Evolutionary conservation across 2,329 filamentous ascomycete species (phyloP).

Genomic region (Pseudofabraea citricarpa): DNA sequence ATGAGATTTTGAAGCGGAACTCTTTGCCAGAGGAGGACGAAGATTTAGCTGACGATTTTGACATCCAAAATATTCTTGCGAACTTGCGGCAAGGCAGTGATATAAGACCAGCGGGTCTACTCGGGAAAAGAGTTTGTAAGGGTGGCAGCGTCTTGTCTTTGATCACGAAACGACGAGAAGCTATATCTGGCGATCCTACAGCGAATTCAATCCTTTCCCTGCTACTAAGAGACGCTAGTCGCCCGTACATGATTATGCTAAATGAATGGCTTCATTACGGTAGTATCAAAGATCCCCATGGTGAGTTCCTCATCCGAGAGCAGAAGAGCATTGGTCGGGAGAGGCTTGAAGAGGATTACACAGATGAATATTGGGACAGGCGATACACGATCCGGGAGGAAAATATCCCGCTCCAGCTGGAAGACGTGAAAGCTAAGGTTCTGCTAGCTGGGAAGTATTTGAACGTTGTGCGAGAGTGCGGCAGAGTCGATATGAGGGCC

Average conservation of each 20-base stretch:
- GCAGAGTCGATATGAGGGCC: conserved; percentile 86
- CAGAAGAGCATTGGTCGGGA: conserved; percentile 93
- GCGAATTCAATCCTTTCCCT: conserved; percentile 77
- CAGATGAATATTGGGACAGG: conserved; percentile 98
- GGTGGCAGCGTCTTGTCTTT: conserved; percentile 86
- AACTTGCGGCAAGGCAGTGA: conserved; percentile 83
- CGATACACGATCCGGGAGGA: conserved; percentile 90
- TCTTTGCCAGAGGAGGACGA: conserved; percentile 75
- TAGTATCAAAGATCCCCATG: conserved; percentile 87
- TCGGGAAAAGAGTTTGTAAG: conserved; percentile 88
- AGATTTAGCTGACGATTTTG: conserved; percentile 70
- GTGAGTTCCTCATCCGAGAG: conserved; percentile 92
- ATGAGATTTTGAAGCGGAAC: conserved; percentile 84
- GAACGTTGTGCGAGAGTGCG: conserved; percentile 97
- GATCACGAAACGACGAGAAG: conserved; percentile 76
- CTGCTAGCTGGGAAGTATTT: conserved; percentile 94
- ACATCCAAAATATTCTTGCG: conserved; percentile 91
- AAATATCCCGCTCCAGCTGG: conserved; percentile 86
- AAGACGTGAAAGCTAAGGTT: conserved; percentile 89
- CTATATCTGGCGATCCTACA: conserved; percentile 90
- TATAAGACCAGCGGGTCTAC: conserved; percentile 69
- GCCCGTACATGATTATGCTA: conserved; percentile 95
- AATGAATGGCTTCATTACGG: conserved; percentile 98
- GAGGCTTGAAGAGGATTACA: conserved; percentile 90
- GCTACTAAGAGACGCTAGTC: conserved; percentile 79